These are phyloP conservation scores for Tubosaeta brunneosetosa DNA, from an alignment of 768 basidiomycete species.

Conservation along the genomic window DNA sequence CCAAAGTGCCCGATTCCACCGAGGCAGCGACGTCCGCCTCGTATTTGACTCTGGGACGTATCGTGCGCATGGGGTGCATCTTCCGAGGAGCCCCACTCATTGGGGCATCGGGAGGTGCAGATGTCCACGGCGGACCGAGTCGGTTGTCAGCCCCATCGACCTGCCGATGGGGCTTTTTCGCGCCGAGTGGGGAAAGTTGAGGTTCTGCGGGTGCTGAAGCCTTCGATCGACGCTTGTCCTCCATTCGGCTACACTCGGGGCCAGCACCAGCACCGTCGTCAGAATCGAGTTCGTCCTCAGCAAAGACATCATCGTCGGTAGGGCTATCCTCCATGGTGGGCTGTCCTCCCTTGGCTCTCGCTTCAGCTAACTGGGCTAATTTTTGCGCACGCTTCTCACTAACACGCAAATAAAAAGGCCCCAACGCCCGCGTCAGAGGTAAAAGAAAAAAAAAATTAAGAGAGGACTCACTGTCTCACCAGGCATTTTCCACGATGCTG, in stretches of 20 bases:
- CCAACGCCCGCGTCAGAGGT: conserved; percentile 10
- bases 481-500: conserved; percentile 76
- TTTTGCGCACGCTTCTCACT: conserved; percentile 58
- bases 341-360: conserved; percentile 35
- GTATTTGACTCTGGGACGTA: conserved; percentile 25
- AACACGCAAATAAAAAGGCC: conserved; percentile 3
- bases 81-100: conserved; percentile 17
- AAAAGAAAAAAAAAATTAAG: not conserved
- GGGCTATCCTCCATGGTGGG: conserved; percentile 23
- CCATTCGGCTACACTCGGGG: conserved; percentile 16
- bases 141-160: conserved; percentile 16
- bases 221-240: conserved; percentile 26
- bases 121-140: conserved; percentile 18
- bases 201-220: conserved; percentile 16
- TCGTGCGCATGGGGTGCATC: conserved; percentile 18
- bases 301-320: conserved; percentile 29
- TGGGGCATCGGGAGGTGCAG: conserved; percentile 15
- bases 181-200: conserved; percentile 12
- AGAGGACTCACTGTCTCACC: conserved; percentile 55
- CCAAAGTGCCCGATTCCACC: conserved; percentile 12
- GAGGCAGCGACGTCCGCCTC: conserved; percentile 20
- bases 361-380: conserved; percentile 47
- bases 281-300: conserved; percentile 35
- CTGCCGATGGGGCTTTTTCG: conserved; percentile 24
- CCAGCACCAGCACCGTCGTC: conserved; percentile 29